Evolutionary conservation across 164 flowering plant genomes (phyloP), one percentile per base, ranked within the genome.

Genomic region (Dillenia turbinata): DNA sequence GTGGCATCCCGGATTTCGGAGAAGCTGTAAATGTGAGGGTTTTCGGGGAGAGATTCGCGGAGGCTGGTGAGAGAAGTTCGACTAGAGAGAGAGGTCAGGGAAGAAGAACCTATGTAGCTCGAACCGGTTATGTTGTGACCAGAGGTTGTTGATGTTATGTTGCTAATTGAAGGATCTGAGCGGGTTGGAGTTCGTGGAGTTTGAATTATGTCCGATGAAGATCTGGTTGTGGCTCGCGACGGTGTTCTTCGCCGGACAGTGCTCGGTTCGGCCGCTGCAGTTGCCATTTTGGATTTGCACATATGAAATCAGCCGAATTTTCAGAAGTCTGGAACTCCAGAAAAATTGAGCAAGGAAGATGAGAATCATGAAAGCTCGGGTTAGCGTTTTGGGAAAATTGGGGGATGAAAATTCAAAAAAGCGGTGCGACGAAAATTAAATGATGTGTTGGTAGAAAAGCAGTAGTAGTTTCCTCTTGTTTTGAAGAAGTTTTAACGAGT

Each of bases 1-100:
- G 91, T 86, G 61, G 87, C 86, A 44, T 73, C 7, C 61, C 68
- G 57, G 61, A 86, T 80, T 57, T 86, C 86, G 5, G 79, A 55
- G 74, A 83, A 69, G 47, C 73, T 64, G 67, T 81, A 86, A 51
- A 83, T 60, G 57, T 78, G 81, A 11, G 82, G 65, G n/a, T 66
- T 73, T 10, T 76, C 78, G 2, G 81, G 76, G 17, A 83, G 57
- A 2, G 83, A 62, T 1, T 64, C 70, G 12, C 69, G 72, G 73
- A 81, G 69, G 65, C 75, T 73, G 8, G 82, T 17, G 44, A 79
- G 65, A 12, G 84, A 70, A 43, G 65, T 16, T 15, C 22, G 19
- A 55, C 71, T 67, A 2, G 77, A 70, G 52, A 43, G 14, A 5
- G 85, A 71, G 44, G 77, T 59, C 15, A 44, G 40, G 40, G 40